phyloP scores from a whole-genome alignment of 192 early-diverging fungal genomes.

The Coemansia asiatica region DNA sequence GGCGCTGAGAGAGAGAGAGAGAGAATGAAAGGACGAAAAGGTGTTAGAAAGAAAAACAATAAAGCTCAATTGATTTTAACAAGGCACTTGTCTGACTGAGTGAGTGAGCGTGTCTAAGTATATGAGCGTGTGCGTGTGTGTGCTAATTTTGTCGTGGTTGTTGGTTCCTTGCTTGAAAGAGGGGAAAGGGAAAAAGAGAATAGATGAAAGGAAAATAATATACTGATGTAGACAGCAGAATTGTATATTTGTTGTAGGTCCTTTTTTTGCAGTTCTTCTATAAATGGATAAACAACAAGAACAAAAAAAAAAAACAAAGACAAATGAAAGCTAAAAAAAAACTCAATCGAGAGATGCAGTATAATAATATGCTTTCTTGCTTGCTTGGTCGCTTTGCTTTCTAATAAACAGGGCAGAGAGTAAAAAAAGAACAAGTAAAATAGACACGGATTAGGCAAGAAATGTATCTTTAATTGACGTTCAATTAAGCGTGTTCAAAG shows the following conservation, averaged over 20 bases:
- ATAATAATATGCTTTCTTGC: not conserved
- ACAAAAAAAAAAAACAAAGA: not conserved
- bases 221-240: not conserved
- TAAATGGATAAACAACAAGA: constrained; percentile 3
- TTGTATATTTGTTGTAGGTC: not conserved
- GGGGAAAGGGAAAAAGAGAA: not conserved
- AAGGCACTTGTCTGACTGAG: not conserved
- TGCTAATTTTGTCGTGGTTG: not conserved
- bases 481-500: constrained; percentile 5
- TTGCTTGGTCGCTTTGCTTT: constrained; percentile 1
- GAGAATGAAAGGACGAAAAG: not conserved
- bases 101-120: not conserved
- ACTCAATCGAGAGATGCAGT: constrained; percentile 4
- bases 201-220: not conserved
- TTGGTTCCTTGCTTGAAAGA: not conserved
- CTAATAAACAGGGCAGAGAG: not conserved
- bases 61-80: not conserved
- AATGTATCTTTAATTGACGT: not conserved
- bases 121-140: constrained; percentile 1
- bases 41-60: not conserved
- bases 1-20: not conserved
- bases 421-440: not conserved
- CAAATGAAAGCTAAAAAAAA: not conserved
- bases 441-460: not conserved
- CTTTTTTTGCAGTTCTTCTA: constrained; percentile 4